These are phyloP conservation scores for Fusarium nodosum DNA, from an alignment of 2,329 filamentous ascomycete species.

Conservation along the genomic window DNA sequence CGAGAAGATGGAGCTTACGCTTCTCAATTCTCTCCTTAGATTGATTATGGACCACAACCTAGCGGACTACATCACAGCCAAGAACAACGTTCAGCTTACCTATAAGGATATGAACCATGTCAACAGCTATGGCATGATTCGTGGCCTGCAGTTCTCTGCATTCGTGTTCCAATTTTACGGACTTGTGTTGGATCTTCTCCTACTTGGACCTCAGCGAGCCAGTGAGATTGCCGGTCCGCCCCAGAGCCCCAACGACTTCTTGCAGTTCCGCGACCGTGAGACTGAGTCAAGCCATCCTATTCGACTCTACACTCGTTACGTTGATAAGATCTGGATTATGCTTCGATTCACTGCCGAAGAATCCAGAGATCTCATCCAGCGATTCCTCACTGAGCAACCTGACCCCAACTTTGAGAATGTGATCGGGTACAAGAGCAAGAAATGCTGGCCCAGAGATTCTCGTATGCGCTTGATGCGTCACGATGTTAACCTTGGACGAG, in stretches of 20 bases:
- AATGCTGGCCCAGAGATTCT: conserved; percentile 98
- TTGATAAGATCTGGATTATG: conserved; percentile 99
- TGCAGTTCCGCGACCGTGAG: conserved; percentile 94
- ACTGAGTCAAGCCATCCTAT: conserved; percentile 96
- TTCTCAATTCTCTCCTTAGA: conserved; percentile 91
- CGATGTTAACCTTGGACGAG: conserved; percentile 96
- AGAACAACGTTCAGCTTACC: conserved; percentile 98
- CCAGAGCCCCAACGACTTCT: conserved; percentile 94
- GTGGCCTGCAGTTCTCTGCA: conserved; percentile 95
- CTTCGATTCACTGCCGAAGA: conserved; percentile 94
- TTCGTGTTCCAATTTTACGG: conserved; percentile 99
- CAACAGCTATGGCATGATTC: conserved; percentile 98
- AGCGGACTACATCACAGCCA: conserved; percentile 98
- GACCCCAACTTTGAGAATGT: conserved; percentile 99
- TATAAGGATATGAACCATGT: conserved; percentile 99
- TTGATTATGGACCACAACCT: conserved; percentile 99
- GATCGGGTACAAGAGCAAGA: conserved; percentile 99
- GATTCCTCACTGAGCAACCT: conserved; percentile 97
- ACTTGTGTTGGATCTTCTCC: conserved; percentile 89
- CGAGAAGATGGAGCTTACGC: conserved; percentile 97
- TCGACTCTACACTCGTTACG: conserved; percentile 96
- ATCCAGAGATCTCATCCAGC: conserved; percentile 94
- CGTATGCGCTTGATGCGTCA: conserved; percentile 99
- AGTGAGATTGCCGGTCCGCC: conserved; percentile 97
- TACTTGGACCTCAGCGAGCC: conserved; percentile 94